Percentiles rank a stretch among this genome's conserved stretches.
Evolutionary conservation across 768 basidiomycete species (phyloP).

Genomic region (Cystofilobasidium capitatum): DNA sequence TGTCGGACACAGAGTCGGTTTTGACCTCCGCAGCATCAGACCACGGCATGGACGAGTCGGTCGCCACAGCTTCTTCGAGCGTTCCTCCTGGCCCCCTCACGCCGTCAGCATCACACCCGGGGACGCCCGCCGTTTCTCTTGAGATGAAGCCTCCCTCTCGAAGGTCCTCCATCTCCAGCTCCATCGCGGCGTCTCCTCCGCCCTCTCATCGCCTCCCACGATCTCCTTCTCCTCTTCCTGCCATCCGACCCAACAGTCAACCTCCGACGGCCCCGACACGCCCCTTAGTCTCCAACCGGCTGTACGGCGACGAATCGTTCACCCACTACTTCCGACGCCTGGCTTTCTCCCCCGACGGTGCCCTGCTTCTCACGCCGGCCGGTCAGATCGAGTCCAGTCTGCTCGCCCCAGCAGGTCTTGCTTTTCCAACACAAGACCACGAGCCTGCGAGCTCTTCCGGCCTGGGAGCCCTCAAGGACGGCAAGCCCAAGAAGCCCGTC

Average conservation of each 20-base stretch:
- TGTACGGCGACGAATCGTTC: slow-evolving; percentile 91
- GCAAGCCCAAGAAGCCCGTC: not conserved
- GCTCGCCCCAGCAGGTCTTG: slow-evolving; percentile 46
- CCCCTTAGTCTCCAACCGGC: slow-evolving; percentile 40
- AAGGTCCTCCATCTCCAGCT: slow-evolving; percentile 21
- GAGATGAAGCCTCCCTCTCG: slow-evolving; percentile 23
- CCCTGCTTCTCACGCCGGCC: slow-evolving; percentile 83
- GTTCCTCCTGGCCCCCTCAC: slow-evolving; percentile 10
- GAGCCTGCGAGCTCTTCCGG: not conserved
- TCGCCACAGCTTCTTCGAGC: not conserved
- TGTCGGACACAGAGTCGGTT: slow-evolving; percentile 22
- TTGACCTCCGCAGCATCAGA: slow-evolving; percentile 14
- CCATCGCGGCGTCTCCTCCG: slow-evolving; percentile 18
- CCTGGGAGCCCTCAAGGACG: not conserved
- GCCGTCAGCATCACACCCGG: not conserved
- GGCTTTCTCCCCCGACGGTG: slow-evolving; percentile 90
- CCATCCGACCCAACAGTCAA: slow-evolving; percentile 21
- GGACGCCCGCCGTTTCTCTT: slow-evolving; percentile 8
- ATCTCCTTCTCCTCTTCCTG: slow-evolving; percentile 32
- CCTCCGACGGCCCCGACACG: slow-evolving; percentile 6
- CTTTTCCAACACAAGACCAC: not conserved
- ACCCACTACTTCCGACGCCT: slow-evolving; percentile 93
- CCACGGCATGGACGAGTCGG: slow-evolving; percentile 15
- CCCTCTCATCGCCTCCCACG: slow-evolving; percentile 29
- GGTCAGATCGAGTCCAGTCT: slow-evolving; percentile 80